A percentile compares a stretch with the other conserved stretches of the same genome.
Conservation (phyloP, 2,329 filamentous ascomycete genomes). For the Aureobasidium sp. region DNA sequence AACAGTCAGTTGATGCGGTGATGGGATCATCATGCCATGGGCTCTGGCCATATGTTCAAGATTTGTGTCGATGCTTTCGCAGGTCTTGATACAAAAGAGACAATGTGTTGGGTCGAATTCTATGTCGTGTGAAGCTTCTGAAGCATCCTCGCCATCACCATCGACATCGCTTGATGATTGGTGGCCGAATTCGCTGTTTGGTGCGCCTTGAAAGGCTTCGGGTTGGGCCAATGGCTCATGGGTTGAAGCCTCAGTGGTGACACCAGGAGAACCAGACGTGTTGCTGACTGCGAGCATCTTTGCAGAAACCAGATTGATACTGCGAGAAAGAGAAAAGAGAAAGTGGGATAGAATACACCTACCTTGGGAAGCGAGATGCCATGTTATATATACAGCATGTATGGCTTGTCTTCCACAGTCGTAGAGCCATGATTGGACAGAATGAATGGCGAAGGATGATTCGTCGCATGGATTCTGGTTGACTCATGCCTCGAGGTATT, state of each 20-base stretch:
- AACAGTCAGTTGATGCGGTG: slow-evolving; percentile 66
- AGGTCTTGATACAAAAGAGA: slow-evolving; percentile 86
- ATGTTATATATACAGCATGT: neutral
- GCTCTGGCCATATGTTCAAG: slow-evolving; percentile 82
- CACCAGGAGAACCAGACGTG: neutral
- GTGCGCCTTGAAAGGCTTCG: neutral
- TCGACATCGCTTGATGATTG: neutral
- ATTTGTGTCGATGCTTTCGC: slow-evolving; percentile 64
- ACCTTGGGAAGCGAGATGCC: neutral
- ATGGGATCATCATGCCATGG: slow-evolving; percentile 94
- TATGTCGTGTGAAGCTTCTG: neutral
- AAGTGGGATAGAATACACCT: neutral
- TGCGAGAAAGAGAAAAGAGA: neutral
- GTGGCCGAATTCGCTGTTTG: neutral
- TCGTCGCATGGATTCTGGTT: neutral
- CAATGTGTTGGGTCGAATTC: slow-evolving; percentile 42
- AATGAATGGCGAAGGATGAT: neutral
- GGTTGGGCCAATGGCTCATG: neutral
- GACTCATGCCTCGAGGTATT: neutral
- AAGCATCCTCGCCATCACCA: neutral
- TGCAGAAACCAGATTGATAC: neutral
- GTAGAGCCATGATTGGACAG: neutral
- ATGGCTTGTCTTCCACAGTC: neutral
- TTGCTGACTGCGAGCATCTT: neutral
- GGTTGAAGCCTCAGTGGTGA: neutral